A percentile compares a stretch with the other conserved stretches of the same genome.
phyloP scores from a whole-genome alignment of 108 stramenopile species.

The Heterococcus sp. region DNA sequence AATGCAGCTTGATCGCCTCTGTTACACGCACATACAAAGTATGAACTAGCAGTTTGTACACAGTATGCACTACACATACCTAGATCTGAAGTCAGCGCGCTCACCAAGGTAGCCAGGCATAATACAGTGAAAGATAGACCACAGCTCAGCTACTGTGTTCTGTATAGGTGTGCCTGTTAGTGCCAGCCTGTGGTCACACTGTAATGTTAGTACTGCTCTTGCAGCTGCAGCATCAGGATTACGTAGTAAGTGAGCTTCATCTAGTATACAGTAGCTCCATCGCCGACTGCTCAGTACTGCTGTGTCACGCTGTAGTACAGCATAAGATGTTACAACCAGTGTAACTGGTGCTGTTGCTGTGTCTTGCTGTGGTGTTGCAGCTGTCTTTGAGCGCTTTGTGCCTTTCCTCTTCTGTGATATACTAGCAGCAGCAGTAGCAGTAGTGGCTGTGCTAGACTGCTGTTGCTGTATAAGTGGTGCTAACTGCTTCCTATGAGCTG shows the following conservation, averaged over 20 bases:
- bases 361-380: too few species aligned
- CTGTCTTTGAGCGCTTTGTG: too few species aligned
- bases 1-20: too few species aligned
- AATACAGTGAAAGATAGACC: conserved; percentile 59
- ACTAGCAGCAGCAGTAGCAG: too few species aligned
- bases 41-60: too few species aligned
- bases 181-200: conserved; percentile 70
- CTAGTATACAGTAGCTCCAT: conserved; percentile 34
- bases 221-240: conserved; percentile 15
- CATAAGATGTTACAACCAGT: conserved; percentile 37
- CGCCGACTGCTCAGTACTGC: conserved; percentile 1
- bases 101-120: conserved; percentile 45
- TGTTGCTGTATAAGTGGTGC: neutral
- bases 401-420: too few species aligned
- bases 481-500: neutral
- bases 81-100: neutral
- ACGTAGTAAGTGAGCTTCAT: conserved; percentile 34
- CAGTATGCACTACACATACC: too few species aligned
- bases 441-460: too few species aligned
- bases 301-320: conserved; percentile 13
- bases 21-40: too few species aligned
- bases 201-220: conserved; percentile 12
- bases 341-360: too few species aligned
- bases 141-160: conserved; percentile 89
- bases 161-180: conserved; percentile 97